These are phyloP conservation scores for Ganoderma boninense DNA, from an alignment of 1,284 basidiomycete genomes.

Conservation along the genomic window DNA sequence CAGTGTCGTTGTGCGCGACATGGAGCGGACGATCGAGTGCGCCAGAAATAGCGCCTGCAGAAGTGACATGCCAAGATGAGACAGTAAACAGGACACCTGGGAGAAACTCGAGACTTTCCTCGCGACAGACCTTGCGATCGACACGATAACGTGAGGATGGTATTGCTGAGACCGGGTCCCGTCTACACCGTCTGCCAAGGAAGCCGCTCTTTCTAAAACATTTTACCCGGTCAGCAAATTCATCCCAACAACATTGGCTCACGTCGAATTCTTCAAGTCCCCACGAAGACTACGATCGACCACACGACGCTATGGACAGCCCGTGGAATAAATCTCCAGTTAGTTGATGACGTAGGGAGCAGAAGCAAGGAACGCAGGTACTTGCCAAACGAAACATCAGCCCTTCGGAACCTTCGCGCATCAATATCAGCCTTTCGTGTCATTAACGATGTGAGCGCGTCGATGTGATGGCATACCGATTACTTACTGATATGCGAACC, in stretches of 20 bases:
- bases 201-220: background rate
- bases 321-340: background rate
- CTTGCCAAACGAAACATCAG: background rate
- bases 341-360: background rate
- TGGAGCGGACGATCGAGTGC: background rate
- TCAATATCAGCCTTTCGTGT: slow-evolving; percentile 7
- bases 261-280: background rate
- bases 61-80: background rate
- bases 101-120: background rate
- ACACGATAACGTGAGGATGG: background rate
- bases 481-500: background rate
- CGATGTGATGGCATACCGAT: background rate
- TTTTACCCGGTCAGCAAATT: background rate
- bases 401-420: background rate
- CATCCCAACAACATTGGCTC: background rate
- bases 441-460: slow-evolving; percentile 6
- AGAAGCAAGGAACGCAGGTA: background rate
- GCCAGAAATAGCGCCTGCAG: background rate
- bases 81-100: background rate
- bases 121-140: background rate
- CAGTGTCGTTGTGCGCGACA: background rate
- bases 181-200: background rate
- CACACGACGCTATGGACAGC: background rate
- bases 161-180: background rate
- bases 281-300: slow-evolving; percentile 1